These are phyloP conservation scores for Syzygium grande DNA, from an alignment of 345 rosid genomes.

Conservation along the genomic window DNA sequence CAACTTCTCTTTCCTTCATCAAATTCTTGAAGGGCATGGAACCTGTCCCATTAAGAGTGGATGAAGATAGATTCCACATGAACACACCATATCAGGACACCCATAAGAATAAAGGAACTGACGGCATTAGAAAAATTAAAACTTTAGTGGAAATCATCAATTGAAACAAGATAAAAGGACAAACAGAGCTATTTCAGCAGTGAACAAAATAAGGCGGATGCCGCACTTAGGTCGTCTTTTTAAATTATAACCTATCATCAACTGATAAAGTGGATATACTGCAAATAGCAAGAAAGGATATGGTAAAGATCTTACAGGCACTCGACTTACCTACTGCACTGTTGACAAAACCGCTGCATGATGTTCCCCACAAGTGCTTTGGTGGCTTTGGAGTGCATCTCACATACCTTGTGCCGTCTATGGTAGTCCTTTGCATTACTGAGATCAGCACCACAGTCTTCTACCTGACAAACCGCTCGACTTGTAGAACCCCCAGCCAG, in stretches of 20 bases:
- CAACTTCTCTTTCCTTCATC: conserved; percentile 99
- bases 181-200: background rate
- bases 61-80: background rate
- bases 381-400: conserved; percentile 89
- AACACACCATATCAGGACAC: background rate
- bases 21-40: conserved; percentile 95
- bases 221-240: background rate
- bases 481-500: conserved; percentile 37
- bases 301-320: background rate
- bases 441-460: conserved; percentile 90
- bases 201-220: background rate
- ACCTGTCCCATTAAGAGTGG: conserved; percentile 34
- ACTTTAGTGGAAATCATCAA: background rate
- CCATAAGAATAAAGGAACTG: background rate
- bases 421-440: conserved; percentile 92
- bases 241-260: background rate
- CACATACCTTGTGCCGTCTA: conserved; percentile 93
- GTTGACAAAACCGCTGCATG: conserved; percentile 99
- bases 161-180: background rate
- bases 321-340: conserved; percentile 81
- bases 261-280: background rate
- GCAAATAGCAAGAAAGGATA: background rate
- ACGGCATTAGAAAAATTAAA: background rate
- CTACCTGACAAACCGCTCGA: conserved; percentile 90
- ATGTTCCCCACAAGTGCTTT: conserved; percentile 79